Percentiles rank a stretch among this genome's conserved stretches.
These are phyloP conservation scores for Fusarium brevicatenulatum DNA, from an alignment of 2,329 filamentous ascomycete genomes.

Conservation along the genomic window DNA sequence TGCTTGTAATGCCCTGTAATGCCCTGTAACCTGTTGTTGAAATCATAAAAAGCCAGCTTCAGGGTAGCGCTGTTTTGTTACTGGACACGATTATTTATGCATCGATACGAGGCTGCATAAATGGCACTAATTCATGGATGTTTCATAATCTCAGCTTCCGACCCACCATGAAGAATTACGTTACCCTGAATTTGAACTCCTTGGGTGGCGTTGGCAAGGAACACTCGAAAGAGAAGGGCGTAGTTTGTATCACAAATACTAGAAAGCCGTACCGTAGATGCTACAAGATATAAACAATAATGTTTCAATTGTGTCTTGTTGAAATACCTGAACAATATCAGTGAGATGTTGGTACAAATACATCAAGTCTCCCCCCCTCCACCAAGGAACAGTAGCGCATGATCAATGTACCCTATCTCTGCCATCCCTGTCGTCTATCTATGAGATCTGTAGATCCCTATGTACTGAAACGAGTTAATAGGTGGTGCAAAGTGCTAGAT, in stretches of 20 bases:
- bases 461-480: neutral
- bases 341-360: fast-evolving
- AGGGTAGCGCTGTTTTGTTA: neutral
- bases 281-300: no score
- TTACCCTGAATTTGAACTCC: fast-evolving
- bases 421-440: neutral
- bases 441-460: neutral
- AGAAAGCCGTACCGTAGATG: fast-evolving
- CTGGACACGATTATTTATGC: neutral
- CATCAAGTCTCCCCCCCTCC: no score
- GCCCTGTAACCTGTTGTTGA: fast-evolving
- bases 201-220: neutral
- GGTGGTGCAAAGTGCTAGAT: neutral
- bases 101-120: fast-evolving
- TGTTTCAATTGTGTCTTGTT: neutral
- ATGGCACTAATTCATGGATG: fast-evolving
- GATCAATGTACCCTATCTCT: neutral
- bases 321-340: fast-evolving
- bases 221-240: no score
- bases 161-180: neutral
- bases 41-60: fast-evolving
- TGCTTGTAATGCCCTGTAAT: fast-evolving
- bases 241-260: fast-evolving
- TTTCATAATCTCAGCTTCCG: fast-evolving
- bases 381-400: neutral